phyloP scores from a whole-genome alignment of 139 green algal genomes.

The Choricystis sp. region DNA sequence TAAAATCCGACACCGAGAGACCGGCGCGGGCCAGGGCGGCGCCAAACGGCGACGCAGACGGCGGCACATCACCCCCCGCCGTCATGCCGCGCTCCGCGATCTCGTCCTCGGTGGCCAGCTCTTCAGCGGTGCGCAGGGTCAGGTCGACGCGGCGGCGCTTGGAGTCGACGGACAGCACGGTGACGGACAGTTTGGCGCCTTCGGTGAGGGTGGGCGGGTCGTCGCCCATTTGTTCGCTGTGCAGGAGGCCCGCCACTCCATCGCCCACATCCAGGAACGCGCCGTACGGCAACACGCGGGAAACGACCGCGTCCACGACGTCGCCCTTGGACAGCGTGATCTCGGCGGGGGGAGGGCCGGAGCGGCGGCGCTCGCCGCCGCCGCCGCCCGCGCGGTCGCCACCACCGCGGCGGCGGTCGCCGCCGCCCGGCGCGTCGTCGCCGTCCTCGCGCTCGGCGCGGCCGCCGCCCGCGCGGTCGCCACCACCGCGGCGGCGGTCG shows the following conservation, averaged over 20 bases:
- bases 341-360: not conserved
- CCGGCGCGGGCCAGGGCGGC: conserved; percentile 11
- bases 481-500: no score
- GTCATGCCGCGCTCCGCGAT: not conserved
- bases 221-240: conserved; percentile 33
- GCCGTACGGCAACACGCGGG: conserved; percentile 29
- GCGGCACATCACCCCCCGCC: conserved; percentile 5
- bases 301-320: conserved; percentile 37
- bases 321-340: conserved; percentile 22
- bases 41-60: conserved; percentile 2
- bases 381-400: not conserved
- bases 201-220: not conserved
- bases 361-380: not conserved
- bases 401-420: conserved; percentile 1
- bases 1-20: conserved; percentile 1
- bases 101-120: conserved; percentile 12
- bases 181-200: conserved; percentile 3
- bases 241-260: conserved; percentile 47
- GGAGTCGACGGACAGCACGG: conserved; percentile 22
- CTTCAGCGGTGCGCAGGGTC: conserved; percentile 19
- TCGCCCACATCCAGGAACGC: conserved; percentile 50
- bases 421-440: not conserved
- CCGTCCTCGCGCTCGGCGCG: conserved; percentile 1
- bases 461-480: not conserved
- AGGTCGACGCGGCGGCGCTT: conserved; percentile 15